Conservation (phyloP, 169 alveolate genomes). For the Plasmodium knowlesi region DNA sequence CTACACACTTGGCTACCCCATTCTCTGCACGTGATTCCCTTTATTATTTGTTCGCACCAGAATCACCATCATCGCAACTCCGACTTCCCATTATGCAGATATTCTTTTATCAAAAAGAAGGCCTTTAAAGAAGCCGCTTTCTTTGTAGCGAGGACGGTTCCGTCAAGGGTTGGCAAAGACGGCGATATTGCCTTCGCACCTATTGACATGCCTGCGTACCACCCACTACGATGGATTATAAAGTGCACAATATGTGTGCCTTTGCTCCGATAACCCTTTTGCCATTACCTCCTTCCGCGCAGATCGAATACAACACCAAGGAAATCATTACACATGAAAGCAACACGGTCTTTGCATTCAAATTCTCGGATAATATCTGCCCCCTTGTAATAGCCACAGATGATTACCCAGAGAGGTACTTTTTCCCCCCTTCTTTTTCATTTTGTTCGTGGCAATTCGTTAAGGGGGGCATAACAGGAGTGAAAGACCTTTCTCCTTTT, state of each 20-base stretch:
- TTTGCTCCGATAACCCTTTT: neutral
- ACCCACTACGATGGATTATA: neutral
- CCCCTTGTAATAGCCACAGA: constrained; percentile 72
- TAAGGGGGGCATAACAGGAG: neutral
- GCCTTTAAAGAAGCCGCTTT: constrained; percentile 74
- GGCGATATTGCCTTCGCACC: neutral
- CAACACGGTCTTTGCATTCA: constrained; percentile 63
- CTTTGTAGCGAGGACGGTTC: constrained; percentile 74
- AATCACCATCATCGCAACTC: neutral
- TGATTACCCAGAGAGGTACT: constrained; percentile 72
- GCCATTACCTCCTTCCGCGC: neutral
- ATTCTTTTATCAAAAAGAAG: constrained; percentile 71
- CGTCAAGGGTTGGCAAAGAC: constrained; percentile 69
- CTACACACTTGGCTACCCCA: too few species aligned
- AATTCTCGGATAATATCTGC: constrained; percentile 53
- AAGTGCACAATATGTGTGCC: neutral
- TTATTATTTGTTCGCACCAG: too few species aligned
- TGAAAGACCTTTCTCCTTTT: neutral
- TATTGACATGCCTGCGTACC: neutral
- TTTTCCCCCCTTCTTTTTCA: neutral
- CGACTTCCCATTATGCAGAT: constrained; percentile 21
- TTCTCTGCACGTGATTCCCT: too few species aligned
- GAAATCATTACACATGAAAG: constrained; percentile 74
- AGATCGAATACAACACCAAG: constrained; percentile 70
- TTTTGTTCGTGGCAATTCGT: neutral